Evolutionary conservation across 2,329 filamentous ascomycete genomes (phyloP).

Genomic region (Venturia asperata): DNA sequence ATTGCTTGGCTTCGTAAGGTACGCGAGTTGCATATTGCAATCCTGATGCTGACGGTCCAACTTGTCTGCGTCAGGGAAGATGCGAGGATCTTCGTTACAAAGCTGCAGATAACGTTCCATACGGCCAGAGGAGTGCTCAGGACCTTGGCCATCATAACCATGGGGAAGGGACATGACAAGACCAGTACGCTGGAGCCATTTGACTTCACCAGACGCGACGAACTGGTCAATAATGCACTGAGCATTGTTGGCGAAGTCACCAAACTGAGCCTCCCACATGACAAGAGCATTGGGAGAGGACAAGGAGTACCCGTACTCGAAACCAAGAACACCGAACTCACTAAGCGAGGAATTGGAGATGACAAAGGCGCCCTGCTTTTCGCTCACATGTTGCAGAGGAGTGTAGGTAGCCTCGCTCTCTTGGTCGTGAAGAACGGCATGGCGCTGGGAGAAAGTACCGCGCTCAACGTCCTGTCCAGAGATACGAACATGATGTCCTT

Average conservation of each 20-base stretch:
- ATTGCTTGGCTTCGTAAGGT: constrained; percentile 94
- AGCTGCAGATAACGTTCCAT: constrained; percentile 97
- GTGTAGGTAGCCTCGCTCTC: constrained; percentile 90
- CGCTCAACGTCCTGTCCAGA: constrained; percentile 98
- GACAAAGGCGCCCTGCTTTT: constrained; percentile 91
- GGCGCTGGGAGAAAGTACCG: constrained; percentile 97
- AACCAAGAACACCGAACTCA: constrained; percentile 72
- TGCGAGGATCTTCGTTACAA: constrained; percentile 91
- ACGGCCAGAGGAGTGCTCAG: constrained; percentile 94
- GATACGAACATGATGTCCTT: constrained; percentile 94
- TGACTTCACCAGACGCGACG: constrained; percentile 92
- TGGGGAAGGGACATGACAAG: constrained; percentile 94
- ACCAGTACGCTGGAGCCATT: constrained; percentile 97
- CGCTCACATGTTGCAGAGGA: constrained; percentile 78
- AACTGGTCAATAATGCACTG: constrained; percentile 99
- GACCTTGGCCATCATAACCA: constrained; percentile 96
- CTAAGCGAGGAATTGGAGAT: constrained; percentile 91
- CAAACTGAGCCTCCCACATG: constrained; percentile 99
- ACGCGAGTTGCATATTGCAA: constrained; percentile 98
- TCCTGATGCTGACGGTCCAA: constrained; percentile 96
- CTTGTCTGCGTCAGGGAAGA: constrained; percentile 83
- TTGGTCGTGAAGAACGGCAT: constrained; percentile 96
- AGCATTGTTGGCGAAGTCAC: constrained; percentile 99
- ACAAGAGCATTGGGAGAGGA: constrained; percentile 95
- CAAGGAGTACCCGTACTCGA: constrained; percentile 97